Evolutionary conservation across 2,329 filamentous ascomycete genomes (phyloP).

Genomic region (Stagonosporopsis cucurbitacearum): DNA sequence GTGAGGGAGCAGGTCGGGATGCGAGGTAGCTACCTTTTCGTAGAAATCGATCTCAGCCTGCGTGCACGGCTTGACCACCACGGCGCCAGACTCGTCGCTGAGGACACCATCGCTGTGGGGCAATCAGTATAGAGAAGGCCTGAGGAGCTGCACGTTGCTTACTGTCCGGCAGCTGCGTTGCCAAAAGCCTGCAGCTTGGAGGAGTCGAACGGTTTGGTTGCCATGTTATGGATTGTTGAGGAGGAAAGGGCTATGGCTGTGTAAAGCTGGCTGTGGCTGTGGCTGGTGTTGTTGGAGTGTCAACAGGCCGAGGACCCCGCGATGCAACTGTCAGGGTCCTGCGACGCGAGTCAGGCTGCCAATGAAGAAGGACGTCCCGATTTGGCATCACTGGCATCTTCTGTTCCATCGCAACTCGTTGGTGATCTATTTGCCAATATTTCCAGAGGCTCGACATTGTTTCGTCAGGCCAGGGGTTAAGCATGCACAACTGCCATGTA

Average conservation of each 20-base stretch:
- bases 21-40: conserved; percentile 69
- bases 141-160: conserved; percentile 52
- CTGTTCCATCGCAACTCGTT: too few species aligned
- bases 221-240: conserved; percentile 35
- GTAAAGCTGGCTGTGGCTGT: conserved; percentile 14
- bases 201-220: conserved; percentile 60
- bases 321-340: conserved; percentile 24
- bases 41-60: conserved; percentile 88
- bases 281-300: conserved; percentile 16
- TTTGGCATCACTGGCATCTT: conserved; percentile 4
- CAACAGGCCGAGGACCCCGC: conserved; percentile 16
- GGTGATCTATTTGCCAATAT: too few species aligned
- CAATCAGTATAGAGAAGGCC: conserved; percentile 16
- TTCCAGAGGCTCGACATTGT: too few species aligned
- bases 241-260: neutral
- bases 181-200: conserved; percentile 72
- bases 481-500: too few species aligned
- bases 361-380: conserved; percentile 12
- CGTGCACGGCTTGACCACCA: conserved; percentile 95
- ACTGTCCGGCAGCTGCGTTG: conserved; percentile 85
- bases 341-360: conserved; percentile 25
- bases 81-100: conserved; percentile 78
- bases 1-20: conserved; percentile 76
- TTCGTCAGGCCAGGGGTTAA: too few species aligned
- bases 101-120: conserved; percentile 81